Base-by-base conservation (phyloP, 371 early-diverging fungal species). In the Apophysomyces ossiformis region DNA sequence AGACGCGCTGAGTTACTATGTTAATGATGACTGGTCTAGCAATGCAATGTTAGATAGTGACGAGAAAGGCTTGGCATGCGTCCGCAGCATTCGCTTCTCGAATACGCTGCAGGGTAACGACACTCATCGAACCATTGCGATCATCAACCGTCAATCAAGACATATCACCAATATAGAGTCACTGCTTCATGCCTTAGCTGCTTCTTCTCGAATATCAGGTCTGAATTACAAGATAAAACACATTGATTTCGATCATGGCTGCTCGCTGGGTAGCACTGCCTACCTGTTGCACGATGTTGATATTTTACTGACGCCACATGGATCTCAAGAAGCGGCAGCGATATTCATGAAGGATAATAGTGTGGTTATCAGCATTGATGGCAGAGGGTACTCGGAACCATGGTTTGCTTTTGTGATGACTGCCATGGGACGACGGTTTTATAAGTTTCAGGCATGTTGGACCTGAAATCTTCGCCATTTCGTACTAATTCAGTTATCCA, bases 341-440 rank as follows among this genome's bases (percentile, higher is more conserved):
- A 43, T 86, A 11, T 86, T 86, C 54, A 83, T 84, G 83, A 76
- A 76, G 16, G 60, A 70, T 0, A 72, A 76, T 37, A 37, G 70
- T 2, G 60, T 64, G 0, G 54, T 83, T 0, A 67, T 86, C 32
- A 74, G 81, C 7, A 74, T 82, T 44, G 76, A 78, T 43, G 60
- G 66, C 7, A 62, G 83, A 3, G 74, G 68, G 1, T 82, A 81
- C 18, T 65, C 45, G 16, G 87, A 86, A 56, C 26, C 58, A 18
- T 86, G 85, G 87, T 86, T 86, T 65, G 71, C 69, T n/a, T 80
- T 47, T 32, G 71, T 80, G 0, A 66, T 78, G 60, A 79, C 81
- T 15, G 84, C 75, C 4, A 63, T 82, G n/a, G 85, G 82, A 4
- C 66, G 81, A 37, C 76, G 84, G 6, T 69, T 86, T 21, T 78